Base-by-base conservation (phyloP, 2,329 filamentous ascomycete genomes). In the Aspergillus cejpii region DNA sequence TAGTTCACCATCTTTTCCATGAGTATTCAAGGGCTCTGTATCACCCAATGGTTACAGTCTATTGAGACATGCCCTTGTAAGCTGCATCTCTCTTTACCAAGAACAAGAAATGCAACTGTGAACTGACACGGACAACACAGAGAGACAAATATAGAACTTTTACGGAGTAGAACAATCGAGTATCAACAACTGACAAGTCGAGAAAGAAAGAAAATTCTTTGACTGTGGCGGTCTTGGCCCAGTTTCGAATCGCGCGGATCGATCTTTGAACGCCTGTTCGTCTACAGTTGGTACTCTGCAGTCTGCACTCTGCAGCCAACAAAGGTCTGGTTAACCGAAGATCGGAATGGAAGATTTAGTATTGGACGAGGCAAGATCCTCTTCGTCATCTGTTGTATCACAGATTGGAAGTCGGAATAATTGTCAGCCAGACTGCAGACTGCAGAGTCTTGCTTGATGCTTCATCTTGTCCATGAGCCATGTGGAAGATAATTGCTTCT, bases 261-360 rank as follows among this genome's bases (percentile, higher is more conserved):
- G n/a, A n/a, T n/a, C n/a, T n/a, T 41, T 42, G 40, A 44, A 47
- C 41, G 47, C 47, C 29, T 44, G 44, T 44, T 39, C 41, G 33
- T 44, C 44, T n/a, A n/a, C n/a, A n/a, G n/a, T n/a, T n/a, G n/a
- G n/a, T n/a, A n/a, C n/a, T n/a, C n/a, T n/a, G n/a, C n/a, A n/a
- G n/a, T n/a, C n/a, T n/a, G n/a, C n/a, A n/a, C n/a, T n/a, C n/a
- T 49, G 44, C 47, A 46, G 39, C 45, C 28, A 37, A n/a, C 19
- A 20, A 11, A 15, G 17, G 6, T n/a, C 28, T 31, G n/a, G 10
- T 31, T 10, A 6, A 8, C 5, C 5, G 23, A 8, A 5, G 17
- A 4, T 3, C 6, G n/a, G n/a, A 10, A 8, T 6, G 6, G n/a
- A 31, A 31, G 28, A 31, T 6, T 15, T 31, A 15, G 28, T 14